Evolutionary conservation across 106 monocot species (phyloP), one percentile per base, ranked within the genome.

Genomic region (Agapanthus africanus): DNA sequence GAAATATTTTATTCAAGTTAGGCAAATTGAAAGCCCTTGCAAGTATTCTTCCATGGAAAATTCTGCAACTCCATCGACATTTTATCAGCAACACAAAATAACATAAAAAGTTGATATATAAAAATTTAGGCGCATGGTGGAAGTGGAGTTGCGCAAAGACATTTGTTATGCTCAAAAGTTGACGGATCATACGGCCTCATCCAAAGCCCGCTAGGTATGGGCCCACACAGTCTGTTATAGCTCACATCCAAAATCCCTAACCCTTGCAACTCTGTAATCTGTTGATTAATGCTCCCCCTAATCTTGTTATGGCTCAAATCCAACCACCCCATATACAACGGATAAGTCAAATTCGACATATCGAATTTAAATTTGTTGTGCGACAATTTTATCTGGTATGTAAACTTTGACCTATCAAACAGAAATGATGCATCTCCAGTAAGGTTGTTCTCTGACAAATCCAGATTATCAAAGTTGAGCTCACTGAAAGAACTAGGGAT

Each of bases 101-200:
- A n/a, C n/a, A n/a, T n/a, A n/a, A n/a, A n/a, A n/a, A n/a, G n/a
- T n/a, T n/a, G n/a, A n/a, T n/a, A n/a, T n/a, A n/a, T n/a, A n/a
- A n/a, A n/a, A n/a, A n/a, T n/a, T n/a, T n/a, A n/a, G n/a, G 46
- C 22, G n/a, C 63, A 64, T 1, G 63, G 63, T 5, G 77, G 67
- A 36, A 87, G 74, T 0, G 82, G 87, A 4, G 76, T 33, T 9
- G 82, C 87, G 50, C 87, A 87, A 60, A 87, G 82, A 40, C 83
- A 83, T 50, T 77, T 76, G 74, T 87, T 87, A 42, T 83, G 71
- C 18, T 59, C 23, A 67, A 62, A 87, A 3, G 66, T 50, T 18
- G 74, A 80, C 46, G 13, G 31, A 18, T 74, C 75, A 33, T 83
- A 87, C 35, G 11, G 25, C 3, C 40, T 57, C 51, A 76, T 70